Evolutionary conservation across 2,329 filamentous ascomycete genomes (phyloP).

Genomic region (Colletotrichum trifolii): DNA sequence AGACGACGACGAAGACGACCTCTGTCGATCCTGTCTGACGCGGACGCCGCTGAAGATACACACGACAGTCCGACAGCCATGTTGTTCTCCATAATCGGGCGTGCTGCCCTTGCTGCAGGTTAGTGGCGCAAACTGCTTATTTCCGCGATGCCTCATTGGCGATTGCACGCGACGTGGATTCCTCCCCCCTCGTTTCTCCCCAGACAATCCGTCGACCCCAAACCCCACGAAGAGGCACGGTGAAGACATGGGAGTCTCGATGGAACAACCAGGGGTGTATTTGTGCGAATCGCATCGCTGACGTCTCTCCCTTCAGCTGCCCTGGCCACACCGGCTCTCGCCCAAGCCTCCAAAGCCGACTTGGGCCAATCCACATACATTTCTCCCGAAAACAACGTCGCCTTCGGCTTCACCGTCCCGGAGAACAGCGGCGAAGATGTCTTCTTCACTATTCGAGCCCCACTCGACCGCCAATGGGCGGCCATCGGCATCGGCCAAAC

Average conservation of each 20-base stretch:
- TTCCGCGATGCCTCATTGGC: constrained; percentile 4
- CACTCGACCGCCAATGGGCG: constrained; percentile 59
- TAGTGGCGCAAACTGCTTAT: constrained; percentile 23
- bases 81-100: constrained; percentile 34
- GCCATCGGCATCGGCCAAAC: constrained; percentile 65
- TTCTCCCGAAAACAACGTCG: constrained; percentile 54
- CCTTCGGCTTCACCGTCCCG: constrained; percentile 64
- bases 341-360: constrained; percentile 41
- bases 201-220: not conserved
- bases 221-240: not conserved
- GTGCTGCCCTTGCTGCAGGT: constrained; percentile 35
- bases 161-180: constrained; percentile 1
- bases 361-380: constrained; percentile 56
- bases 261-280: too few species aligned
- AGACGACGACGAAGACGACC: constrained; percentile 3
- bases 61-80: constrained; percentile 18
- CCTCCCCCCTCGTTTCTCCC: not conserved
- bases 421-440: constrained; percentile 58
- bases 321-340: constrained; percentile 38
- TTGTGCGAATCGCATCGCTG: constrained; percentile 3
- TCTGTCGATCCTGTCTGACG: not conserved
- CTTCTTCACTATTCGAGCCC: constrained; percentile 65
- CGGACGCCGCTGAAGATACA: not conserved
- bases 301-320: constrained; percentile 26
- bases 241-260: too few species aligned